Evolutionary conservation across 495 filamentous ascomycete genomes (phyloP), one percentile per base, ranked within the genome.

Genomic region (Xylaria palmicola): DNA sequence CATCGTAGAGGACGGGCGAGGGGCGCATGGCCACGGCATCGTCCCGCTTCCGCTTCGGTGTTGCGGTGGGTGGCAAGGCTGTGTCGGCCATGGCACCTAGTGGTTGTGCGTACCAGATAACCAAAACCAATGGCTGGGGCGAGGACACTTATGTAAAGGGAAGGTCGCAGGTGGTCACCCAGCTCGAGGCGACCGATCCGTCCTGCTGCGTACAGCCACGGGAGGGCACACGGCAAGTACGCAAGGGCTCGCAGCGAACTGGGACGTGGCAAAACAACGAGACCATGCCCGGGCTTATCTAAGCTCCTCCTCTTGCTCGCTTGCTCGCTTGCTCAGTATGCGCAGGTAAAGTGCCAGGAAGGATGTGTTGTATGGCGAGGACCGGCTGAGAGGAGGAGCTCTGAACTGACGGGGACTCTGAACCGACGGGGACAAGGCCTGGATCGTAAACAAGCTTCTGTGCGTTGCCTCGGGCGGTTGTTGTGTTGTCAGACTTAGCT

Each of bases 41-140:
- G 43, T 66, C 65, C 29, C 75, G 77, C 67, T 83, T 83, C 54
- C 80, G 68, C 74, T 83, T 82, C 4, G 80, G 80, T 5, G 81
- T 81, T 27, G 58, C 59, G 9, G 59, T 54, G n/a, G 63, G 62
- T 51, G 62, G 48, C 63, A 62, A 27, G 41, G 29, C 22, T 36
- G 64, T 57, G 57, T 67, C 69, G 40, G 69, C 64, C 69, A 71
- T 71, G 12, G 32, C 47, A 26, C 29, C 37, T 27, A 4, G 20
- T 29, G 36, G 19, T 56, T 40, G 4, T 39, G 8, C 2, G 1
- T 40, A 40, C 26, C 10, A 37, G 17, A 4, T 29, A 48, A 15
- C 12, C n/a, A 12, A 37, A 12, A n/a, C 4, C 1, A 17, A 43
- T 12, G 34, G 41, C 20, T 22, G 29, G 29, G 45, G 13, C 6